phyloP scores from a whole-genome alignment of 1,284 basidiomycete species.

The Cryptococcus sp. region DNA sequence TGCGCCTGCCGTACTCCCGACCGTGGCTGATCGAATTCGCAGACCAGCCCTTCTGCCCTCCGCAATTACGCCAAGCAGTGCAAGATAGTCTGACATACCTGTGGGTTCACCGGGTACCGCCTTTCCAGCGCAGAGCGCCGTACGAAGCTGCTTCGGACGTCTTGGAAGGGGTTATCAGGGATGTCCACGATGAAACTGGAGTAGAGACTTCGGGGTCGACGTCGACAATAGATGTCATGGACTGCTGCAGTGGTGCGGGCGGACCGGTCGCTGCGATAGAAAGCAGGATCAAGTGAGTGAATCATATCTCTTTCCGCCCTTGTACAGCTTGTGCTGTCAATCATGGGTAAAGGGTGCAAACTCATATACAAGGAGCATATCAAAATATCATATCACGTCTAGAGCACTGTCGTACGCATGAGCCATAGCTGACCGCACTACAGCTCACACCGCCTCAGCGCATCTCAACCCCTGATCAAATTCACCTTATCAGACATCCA shows the following conservation, averaged over 20 bases:
- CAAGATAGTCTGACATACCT: slow-evolving; percentile 36
- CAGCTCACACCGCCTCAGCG: slow-evolving; percentile 9
- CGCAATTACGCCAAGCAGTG: slow-evolving; percentile 29
- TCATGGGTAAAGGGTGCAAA: no score
- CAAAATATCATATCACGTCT: no score
- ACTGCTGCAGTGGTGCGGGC: slow-evolving; percentile 47
- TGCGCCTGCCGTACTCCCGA: slow-evolving; percentile 31
- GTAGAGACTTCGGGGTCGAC: slow-evolving; percentile 5
- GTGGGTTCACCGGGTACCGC: slow-evolving; percentile 36
- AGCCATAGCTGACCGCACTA: background rate
- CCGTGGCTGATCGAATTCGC: slow-evolving; percentile 40
- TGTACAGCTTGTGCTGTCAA: no score
- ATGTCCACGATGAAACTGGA: slow-evolving; percentile 13
- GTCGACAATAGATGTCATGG: slow-evolving; percentile 28
- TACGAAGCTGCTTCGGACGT: slow-evolving; percentile 32
- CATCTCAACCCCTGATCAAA: slow-evolving; percentile 12
- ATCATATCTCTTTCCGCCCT: background rate
- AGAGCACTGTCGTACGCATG: background rate
- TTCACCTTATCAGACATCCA: slow-evolving; percentile 35
- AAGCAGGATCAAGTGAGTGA: slow-evolving; percentile 40
- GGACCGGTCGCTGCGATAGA: slow-evolving; percentile 41
- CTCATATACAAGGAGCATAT: no score
- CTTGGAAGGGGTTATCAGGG: slow-evolving; percentile 28
- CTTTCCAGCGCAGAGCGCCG: slow-evolving; percentile 34
- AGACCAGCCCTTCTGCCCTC: slow-evolving; percentile 41